Evolutionary conservation across 2,329 filamentous ascomycete species (phyloP).

Genomic region (Aspergillus uvarum): DNA sequence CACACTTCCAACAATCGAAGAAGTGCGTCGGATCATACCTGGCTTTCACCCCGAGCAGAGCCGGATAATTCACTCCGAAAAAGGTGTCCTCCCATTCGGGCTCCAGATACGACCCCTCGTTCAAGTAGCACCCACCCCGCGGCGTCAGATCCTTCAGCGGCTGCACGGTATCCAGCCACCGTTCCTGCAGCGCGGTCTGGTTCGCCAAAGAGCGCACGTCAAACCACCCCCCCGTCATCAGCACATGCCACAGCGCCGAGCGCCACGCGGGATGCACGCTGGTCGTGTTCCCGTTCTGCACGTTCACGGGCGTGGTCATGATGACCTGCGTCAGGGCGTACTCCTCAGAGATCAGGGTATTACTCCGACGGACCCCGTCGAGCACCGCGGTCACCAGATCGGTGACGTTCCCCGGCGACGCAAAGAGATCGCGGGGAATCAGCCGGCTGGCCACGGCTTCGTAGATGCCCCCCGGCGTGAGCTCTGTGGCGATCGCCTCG

Average conservation of each 20-base stretch:
- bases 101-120: neutral
- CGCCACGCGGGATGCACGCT: neutral
- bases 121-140: neutral
- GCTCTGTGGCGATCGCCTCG: neutral
- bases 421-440: conserved; percentile 1
- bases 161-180: neutral
- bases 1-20: neutral
- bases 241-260: conserved; percentile 1
- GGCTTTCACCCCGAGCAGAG: neutral
- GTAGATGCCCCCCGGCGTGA: neutral
- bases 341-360: neutral
- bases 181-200: neutral
- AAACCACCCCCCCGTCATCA: neutral
- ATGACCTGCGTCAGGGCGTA: neutral
- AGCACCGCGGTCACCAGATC: neutral
- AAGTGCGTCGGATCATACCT: neutral
- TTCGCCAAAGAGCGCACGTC: neutral
- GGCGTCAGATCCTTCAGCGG: neutral
- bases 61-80: neutral
- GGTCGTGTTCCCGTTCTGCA: neutral
- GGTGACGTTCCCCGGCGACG: neutral
- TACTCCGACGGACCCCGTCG: neutral
- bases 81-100: neutral
- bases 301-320: conserved; percentile 1
- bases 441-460: neutral